Percentiles rank a stretch among this genome's conserved stretches.
Evolutionary conservation across 495 filamentous ascomycete species (phyloP).

Genomic region (Margaritispora aquatica): DNA sequence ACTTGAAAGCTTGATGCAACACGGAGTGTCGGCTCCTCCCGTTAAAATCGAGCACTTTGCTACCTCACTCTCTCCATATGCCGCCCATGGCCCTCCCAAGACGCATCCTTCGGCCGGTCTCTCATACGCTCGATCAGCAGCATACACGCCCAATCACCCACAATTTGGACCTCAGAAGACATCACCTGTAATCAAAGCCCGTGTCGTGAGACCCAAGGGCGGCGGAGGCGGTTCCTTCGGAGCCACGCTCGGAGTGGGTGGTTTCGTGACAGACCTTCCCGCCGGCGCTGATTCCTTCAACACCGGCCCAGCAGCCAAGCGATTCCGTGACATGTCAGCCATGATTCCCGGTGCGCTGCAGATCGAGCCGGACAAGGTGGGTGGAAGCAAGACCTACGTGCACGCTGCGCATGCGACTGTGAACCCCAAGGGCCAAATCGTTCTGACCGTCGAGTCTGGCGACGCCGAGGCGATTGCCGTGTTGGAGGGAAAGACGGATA

Average conservation of each 20-base stretch:
- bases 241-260: slow-evolving; percentile 39
- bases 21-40: neutral
- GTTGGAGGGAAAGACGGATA: slow-evolving; percentile 34
- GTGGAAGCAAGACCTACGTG: slow-evolving; percentile 63
- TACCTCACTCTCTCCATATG: slow-evolving; percentile 38
- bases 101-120: slow-evolving; percentile 93
- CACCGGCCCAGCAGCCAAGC: neutral
- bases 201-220: slow-evolving; percentile 50
- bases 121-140: slow-evolving; percentile 69
- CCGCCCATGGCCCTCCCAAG: slow-evolving; percentile 57
- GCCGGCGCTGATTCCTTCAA: slow-evolving; percentile 26
- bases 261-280: slow-evolving; percentile 35
- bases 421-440: slow-evolving; percentile 53
- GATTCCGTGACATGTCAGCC: neutral
- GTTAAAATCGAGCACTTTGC: slow-evolving; percentile 35
- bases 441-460: slow-evolving; percentile 41
- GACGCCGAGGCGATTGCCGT: slow-evolving; percentile 41
- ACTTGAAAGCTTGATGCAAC: slow-evolving; percentile 47
- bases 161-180: slow-evolving; percentile 67
- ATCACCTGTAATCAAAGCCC: slow-evolving; percentile 57
- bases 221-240: slow-evolving; percentile 16
- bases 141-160: slow-evolving; percentile 72
- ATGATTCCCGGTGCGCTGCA: slow-evolving; percentile 31
- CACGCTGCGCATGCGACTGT: slow-evolving; percentile 49
- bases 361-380: slow-evolving; percentile 53